These are phyloP conservation scores for Aspergillus indologenus DNA, from an alignment of 495 filamentous ascomycete genomes.

Conservation along the genomic window DNA sequence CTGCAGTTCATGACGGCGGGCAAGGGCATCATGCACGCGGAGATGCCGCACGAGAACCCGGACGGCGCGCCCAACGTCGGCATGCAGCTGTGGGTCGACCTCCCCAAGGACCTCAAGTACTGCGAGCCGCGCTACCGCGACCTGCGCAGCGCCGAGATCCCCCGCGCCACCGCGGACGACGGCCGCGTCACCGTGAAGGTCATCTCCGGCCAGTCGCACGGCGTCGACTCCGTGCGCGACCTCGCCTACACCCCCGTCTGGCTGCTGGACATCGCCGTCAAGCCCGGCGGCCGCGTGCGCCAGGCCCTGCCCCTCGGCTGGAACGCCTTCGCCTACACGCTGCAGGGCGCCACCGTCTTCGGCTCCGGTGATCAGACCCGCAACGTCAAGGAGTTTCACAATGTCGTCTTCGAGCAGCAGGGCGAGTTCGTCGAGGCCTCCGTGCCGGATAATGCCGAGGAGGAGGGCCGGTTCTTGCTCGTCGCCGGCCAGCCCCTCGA, in stretches of 20 bases:
- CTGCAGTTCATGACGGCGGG: slow-evolving; percentile 98
- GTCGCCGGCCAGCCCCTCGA: slow-evolving; percentile 84
- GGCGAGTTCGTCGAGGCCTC: slow-evolving; percentile 71
- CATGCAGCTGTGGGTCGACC: slow-evolving; percentile 92
- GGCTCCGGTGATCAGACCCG: slow-evolving; percentile 55
- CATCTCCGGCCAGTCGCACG: slow-evolving; percentile 79
- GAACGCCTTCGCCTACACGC: slow-evolving; percentile 87
- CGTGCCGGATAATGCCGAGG: slow-evolving; percentile 65
- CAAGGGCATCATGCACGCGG: slow-evolving; percentile 88
- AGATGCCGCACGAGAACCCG: slow-evolving; percentile 82
- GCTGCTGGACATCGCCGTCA: slow-evolving; percentile 81
- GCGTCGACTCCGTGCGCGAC: slow-evolving; percentile 81
- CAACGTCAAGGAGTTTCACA: slow-evolving; percentile 70
- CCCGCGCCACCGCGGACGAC: slow-evolving; percentile 61
- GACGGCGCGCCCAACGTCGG: slow-evolving; percentile 81
- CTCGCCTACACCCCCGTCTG: slow-evolving; percentile 94
- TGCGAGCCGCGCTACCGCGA: slow-evolving; percentile 94
- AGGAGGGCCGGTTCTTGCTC: slow-evolving; percentile 68
- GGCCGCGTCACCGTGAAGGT: slow-evolving; percentile 80
- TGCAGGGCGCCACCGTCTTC: slow-evolving; percentile 68
- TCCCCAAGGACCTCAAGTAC: slow-evolving; percentile 75
- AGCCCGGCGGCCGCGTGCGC: slow-evolving; percentile 69
- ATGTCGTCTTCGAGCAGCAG: slow-evolving; percentile 80
- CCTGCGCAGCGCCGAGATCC: slow-evolving; percentile 72
- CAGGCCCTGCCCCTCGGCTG: slow-evolving; percentile 77